phyloP scores from a whole-genome alignment of 2,329 filamentous ascomycete genomes.

The Phialophora macrospora region DNA sequence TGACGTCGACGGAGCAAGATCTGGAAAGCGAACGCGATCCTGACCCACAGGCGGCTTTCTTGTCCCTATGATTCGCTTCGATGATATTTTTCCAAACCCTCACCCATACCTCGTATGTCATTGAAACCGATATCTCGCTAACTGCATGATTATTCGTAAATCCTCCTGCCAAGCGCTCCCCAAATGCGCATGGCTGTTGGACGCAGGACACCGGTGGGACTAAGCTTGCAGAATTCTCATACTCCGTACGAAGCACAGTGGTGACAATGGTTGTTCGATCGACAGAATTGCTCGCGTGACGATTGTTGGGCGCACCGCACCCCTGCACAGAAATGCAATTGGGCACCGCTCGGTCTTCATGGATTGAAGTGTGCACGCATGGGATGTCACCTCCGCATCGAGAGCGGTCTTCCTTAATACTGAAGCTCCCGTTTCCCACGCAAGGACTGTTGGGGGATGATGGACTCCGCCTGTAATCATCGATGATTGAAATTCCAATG shows the following conservation, averaged over 20 bases:
- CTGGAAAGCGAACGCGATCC: constrained; percentile 1
- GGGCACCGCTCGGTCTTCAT: neutral
- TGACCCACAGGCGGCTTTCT: neutral
- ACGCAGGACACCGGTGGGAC: neutral
- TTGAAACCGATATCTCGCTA: neutral
- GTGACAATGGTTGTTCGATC: neutral
- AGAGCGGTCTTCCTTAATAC: neutral
- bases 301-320: neutral
- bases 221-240: neutral
- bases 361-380: neutral
- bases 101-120: neutral
- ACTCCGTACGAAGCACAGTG: neutral
- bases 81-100: neutral
- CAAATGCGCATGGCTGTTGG: neutral
- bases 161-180: neutral
- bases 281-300: neutral
- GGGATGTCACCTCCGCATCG: neutral
- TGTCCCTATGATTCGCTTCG: neutral
- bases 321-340: neutral
- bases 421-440: neutral
- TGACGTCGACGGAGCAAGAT: constrained; percentile 7
- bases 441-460: neutral
- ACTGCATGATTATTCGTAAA: neutral
- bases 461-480: neutral
- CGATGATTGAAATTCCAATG: neutral